phyloP scores from a whole-genome alignment of 495 filamentous ascomycete species.

The Amphirosellinia nigrospora region DNA sequence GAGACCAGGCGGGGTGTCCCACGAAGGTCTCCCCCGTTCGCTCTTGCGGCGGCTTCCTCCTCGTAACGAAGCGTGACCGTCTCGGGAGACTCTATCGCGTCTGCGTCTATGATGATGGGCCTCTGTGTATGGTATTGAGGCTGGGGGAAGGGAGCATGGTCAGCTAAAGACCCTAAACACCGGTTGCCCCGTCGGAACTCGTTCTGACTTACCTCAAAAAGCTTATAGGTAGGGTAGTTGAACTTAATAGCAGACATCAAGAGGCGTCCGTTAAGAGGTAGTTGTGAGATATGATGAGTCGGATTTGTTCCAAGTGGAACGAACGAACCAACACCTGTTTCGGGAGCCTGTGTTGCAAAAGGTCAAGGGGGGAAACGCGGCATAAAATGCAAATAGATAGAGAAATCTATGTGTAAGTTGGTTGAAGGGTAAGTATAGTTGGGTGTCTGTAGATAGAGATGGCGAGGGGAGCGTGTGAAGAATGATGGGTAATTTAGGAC shows the following conservation, averaged over 20 bases:
- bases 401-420: background rate
- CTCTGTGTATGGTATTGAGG: conserved; percentile 55
- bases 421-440: conserved; percentile 21
- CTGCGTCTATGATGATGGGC: conserved; percentile 57
- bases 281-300: conserved; percentile 23
- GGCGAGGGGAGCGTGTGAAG: conserved; percentile 16
- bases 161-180: conserved; percentile 17
- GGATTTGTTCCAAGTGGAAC: conserved; percentile 32
- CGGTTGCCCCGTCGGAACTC: background rate
- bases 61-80: conserved; percentile 56
- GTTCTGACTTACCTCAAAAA: conserved; percentile 54
- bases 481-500: conserved; percentile 23
- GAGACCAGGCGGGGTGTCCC: conserved; percentile 58
- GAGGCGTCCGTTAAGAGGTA: conserved; percentile 38
- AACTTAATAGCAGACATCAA: conserved; percentile 60
- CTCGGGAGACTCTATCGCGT: conserved; percentile 54
- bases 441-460: conserved; percentile 13
- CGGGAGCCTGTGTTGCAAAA: conserved; percentile 38
- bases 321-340: conserved; percentile 38
- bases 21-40: conserved; percentile 54
- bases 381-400: conserved; percentile 6
- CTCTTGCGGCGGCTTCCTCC: conserved; percentile 52
- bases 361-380: conserved; percentile 22
- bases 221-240: conserved; percentile 55
- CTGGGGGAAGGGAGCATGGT: conserved; percentile 31